A percentile compares a stretch with the other conserved stretches of the same genome.
Evolutionary conservation across 768 basidiomycete species (phyloP).

Genomic region (Hemileccinum rubropunctum): DNA sequence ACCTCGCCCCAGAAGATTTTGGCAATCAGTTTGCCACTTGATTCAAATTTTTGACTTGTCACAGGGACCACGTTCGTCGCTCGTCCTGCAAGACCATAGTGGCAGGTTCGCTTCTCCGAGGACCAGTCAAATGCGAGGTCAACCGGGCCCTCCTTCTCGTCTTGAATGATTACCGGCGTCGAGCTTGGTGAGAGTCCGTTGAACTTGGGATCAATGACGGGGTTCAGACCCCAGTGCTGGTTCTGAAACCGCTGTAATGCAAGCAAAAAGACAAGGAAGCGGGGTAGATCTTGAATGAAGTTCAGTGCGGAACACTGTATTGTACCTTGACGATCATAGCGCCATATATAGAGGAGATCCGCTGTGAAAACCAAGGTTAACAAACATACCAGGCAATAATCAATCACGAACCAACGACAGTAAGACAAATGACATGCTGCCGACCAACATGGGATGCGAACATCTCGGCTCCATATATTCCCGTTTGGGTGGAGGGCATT

Average conservation of each 20-base stretch:
- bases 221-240: constrained; percentile 9
- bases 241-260: constrained; percentile 7
- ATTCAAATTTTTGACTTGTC: background rate
- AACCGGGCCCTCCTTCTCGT: too few relatives aligned
- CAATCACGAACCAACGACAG: background rate
- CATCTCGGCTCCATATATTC: background rate
- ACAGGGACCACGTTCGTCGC: constrained; percentile 11
- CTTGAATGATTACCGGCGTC: too few relatives aligned
- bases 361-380: background rate
- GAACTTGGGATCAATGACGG: background rate
- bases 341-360: background rate
- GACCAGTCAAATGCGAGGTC: too few relatives aligned
- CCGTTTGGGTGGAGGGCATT: background rate
- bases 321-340: background rate
- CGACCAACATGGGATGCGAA: constrained; percentile 7
- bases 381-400: background rate
- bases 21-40: background rate
- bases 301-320: constrained; percentile 11
- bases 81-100: constrained; percentile 3
- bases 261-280: constrained; percentile 6
- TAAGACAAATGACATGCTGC: constrained; percentile 1
- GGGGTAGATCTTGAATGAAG: constrained; percentile 11
- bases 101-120: background rate
- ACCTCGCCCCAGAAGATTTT: background rate
- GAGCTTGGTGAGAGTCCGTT: too few relatives aligned